Base-by-base conservation (phyloP, 345 rosid genomes). In the Salix arbutifolia region DNA sequence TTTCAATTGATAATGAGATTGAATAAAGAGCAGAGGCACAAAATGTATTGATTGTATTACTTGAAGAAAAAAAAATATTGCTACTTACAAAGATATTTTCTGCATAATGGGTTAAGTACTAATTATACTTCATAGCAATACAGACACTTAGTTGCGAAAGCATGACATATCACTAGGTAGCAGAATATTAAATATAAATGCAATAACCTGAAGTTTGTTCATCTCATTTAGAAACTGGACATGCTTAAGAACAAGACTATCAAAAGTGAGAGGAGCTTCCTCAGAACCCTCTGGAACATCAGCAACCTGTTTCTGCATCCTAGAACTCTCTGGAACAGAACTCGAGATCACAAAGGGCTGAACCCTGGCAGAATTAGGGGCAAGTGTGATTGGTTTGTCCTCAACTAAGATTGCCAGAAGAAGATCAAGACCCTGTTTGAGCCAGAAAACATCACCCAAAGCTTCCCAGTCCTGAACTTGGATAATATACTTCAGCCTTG, bases 381-480 rank as follows among this genome's bases (percentile, higher is more conserved):
- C 99, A 77, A 96, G 90, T 40, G 94, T 96, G 77, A 96, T 96
- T 64, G 97, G 91, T 81, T 92, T 90, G 78, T 91, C 89, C 87
- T 90, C 95, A 28, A 91, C 97, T 76, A 96, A 84, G 74, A 93
- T 88, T 61, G 99, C 96, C 66, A 96, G 86, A 76, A 96, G 94
- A 80, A 96, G 94, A 90, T 96, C 99, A 78, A 96, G 97, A 64
- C 99, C 98, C 76, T 96, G 99, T 85, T 96, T 96, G 78, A 96
- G 95, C 99, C 99, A 96, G 85, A 96, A 96, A 77, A 96, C 99
- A 84, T 96, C 97, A 77, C 95, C 91, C 82, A 93, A 78, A 84
- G 99, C 97, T 88, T 96, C 98, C 99, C 99, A 96, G 35, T 96
- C 97, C 88, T 96, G 99, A 77, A 83, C 8, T 81, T 93, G 97